These are phyloP conservation scores for Fusarium sp. DNA, from an alignment of 2,329 filamentous ascomycete genomes.

Conservation along the genomic window DNA sequence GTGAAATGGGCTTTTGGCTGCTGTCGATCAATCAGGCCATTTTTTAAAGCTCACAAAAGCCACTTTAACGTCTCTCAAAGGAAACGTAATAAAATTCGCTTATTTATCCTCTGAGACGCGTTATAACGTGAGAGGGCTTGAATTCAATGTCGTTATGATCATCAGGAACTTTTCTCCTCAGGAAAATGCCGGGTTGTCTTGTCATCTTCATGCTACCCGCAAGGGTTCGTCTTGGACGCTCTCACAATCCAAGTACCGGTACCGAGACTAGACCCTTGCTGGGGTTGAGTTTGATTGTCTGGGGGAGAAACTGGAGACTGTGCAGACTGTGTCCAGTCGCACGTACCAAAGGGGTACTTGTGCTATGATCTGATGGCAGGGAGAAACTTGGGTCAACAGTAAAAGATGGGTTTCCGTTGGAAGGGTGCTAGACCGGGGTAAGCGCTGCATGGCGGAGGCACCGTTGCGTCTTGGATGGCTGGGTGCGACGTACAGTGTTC, in stretches of 20 bases:
- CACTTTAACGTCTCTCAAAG: slow-evolving; percentile 2
- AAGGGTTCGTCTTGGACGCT: not conserved
- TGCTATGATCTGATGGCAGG: not conserved
- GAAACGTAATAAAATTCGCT: not conserved
- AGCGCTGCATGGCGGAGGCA: slow-evolving; percentile 41
- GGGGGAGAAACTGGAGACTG: slow-evolving; percentile 33
- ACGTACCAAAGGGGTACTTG: slow-evolving; percentile 16
- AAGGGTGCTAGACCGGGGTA: slow-evolving; percentile 37
- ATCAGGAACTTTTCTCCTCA: slow-evolving; percentile 17
- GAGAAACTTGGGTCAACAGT: not conserved
- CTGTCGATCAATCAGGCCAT: slow-evolving; percentile 10
- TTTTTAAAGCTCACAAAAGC: not conserved
- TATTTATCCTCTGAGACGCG: not conserved
- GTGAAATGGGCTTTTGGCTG: slow-evolving; percentile 7
- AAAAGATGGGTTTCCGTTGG: slow-evolving; percentile 9
- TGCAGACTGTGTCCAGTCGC: slow-evolving; percentile 21
- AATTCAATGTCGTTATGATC: not conserved
- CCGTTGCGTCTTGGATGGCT: slow-evolving; percentile 24
- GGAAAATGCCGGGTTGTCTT: not conserved
- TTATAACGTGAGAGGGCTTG: not conserved
- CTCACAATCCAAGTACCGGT: slow-evolving; percentile 23
- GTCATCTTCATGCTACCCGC: not conserved
- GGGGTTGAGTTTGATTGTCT: slow-evolving; percentile 18
- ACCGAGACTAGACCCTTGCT: slow-evolving; percentile 25
- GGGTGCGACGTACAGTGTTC: slow-evolving; percentile 31